Conservation (phyloP, 805 yeast species). For the Priceomyces fermenticarens region DNA sequence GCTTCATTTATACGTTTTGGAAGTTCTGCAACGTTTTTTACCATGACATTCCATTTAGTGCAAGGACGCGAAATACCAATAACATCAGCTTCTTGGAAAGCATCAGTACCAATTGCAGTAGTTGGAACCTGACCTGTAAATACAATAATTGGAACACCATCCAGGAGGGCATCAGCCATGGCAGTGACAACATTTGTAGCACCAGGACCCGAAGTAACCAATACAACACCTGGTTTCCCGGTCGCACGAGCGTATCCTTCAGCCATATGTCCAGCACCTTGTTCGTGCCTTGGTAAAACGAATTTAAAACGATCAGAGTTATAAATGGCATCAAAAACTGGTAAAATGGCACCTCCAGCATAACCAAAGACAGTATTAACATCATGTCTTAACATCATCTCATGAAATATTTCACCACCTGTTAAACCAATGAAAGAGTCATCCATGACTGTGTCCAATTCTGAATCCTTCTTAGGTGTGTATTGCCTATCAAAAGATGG, state of each 20-base stretch:
- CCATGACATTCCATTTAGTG: constrained; percentile 99
- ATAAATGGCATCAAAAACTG: constrained; percentile 96
- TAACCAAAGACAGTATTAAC: constrained; percentile 97
- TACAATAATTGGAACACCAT: constrained; percentile 95
- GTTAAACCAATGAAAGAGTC: constrained; percentile 91
- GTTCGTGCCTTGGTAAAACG: constrained; percentile 94
- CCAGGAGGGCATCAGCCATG: constrained; percentile 95
- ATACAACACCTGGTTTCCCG: constrained; percentile 96
- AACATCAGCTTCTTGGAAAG: constrained; percentile 99
- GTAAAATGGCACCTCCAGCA: constrained; percentile 98
- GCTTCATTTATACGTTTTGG: constrained; percentile 97
- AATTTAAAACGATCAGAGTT: constrained; percentile 86
- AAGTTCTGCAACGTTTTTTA: constrained; percentile 86
- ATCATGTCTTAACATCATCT: constrained; percentile 95
- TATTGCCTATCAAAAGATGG: constrained; percentile 47
- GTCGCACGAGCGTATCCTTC: constrained; percentile 96
- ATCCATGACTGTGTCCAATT: constrained; percentile 47
- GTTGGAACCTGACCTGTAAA: constrained; percentile 98
- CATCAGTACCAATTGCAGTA: constrained; percentile 93
- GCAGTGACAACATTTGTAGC: constrained; percentile 99
- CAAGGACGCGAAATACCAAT: constrained; percentile 96
- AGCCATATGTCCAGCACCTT: constrained; percentile 99
- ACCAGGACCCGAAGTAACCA: constrained; percentile 99
- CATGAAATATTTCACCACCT: constrained; percentile 99
- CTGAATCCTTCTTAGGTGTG: constrained; percentile 1